These are phyloP conservation scores for Cucurbita maxima DNA, from an alignment of 306 rosid species.

Conservation along the genomic window DNA sequence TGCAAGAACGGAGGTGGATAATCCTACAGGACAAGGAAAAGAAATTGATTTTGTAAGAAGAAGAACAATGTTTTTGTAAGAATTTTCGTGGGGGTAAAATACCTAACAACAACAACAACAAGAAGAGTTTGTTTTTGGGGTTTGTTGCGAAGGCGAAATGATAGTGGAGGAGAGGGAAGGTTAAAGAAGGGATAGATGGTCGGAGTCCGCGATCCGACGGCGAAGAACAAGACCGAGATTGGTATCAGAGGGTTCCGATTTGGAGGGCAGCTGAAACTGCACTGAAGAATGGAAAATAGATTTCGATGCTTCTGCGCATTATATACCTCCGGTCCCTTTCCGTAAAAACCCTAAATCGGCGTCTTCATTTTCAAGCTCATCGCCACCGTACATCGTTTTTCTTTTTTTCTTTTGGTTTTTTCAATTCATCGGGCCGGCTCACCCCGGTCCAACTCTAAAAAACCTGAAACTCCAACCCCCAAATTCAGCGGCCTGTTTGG, in stretches of 20 bases:
- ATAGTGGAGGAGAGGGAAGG: slow-evolving; percentile 96
- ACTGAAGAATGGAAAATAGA: background rate
- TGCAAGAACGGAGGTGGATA: no score
- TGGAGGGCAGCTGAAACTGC: slow-evolving; percentile 28
- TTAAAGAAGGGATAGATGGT: slow-evolving; percentile 16
- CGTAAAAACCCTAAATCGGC: slow-evolving; percentile 38
- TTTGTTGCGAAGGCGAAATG: background rate
- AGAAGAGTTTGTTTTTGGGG: background rate
- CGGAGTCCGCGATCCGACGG: slow-evolving; percentile 42
- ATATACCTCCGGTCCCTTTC: slow-evolving; percentile 14
- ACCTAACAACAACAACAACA: no score
- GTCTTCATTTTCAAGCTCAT: slow-evolving; percentile 4
- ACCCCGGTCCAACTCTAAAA: no score
- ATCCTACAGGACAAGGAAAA: background rate
- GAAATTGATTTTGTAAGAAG: background rate
- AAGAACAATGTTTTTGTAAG: background rate
- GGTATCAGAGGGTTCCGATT: slow-evolving; percentile 4
- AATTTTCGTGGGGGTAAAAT: background rate
- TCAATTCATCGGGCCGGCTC: no score
- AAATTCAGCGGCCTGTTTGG: no score
- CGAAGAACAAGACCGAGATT: slow-evolving; percentile 15
- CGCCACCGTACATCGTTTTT: slow-evolving; percentile 5
- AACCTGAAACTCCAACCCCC: no score
- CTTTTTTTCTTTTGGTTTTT: no score
- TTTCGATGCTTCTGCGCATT: background rate